A percentile compares a stretch with the other conserved stretches of the same genome.
phyloP scores from a whole-genome alignment of 2,329 filamentous ascomycete species.

The Neofusicoccum umdonicola region DNA sequence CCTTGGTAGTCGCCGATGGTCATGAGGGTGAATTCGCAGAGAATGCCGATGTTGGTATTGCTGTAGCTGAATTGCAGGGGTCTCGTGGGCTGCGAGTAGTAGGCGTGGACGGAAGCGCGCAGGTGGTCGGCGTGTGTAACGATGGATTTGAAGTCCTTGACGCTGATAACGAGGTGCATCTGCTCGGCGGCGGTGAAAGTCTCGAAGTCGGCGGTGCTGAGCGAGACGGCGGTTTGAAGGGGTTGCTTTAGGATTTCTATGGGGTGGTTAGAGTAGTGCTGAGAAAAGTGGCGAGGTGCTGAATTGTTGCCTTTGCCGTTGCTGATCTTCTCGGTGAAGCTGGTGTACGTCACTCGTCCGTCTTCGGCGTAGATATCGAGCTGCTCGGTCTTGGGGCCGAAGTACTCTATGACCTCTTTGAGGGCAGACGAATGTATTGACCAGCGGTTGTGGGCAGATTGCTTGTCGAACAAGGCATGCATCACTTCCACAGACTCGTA shows the following conservation, averaged over 20 bases:
- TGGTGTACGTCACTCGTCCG: slow-evolving; percentile 70
- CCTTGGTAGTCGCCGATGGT: slow-evolving; percentile 63
- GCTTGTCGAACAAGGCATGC: slow-evolving; percentile 71
- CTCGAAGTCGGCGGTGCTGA: slow-evolving; percentile 75
- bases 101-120: slow-evolving; percentile 63
- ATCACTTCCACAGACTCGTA: slow-evolving; percentile 73
- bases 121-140: slow-evolving; percentile 71
- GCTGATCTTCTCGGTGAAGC: slow-evolving; percentile 75
- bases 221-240: slow-evolving; percentile 73
- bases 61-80: slow-evolving; percentile 73
- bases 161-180: slow-evolving; percentile 75
- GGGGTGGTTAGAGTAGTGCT: slow-evolving; percentile 17
- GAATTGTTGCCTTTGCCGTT: slow-evolving; percentile 57
- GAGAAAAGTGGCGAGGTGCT: neutral
- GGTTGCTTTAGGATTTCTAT: slow-evolving; percentile 75
- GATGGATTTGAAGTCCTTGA: slow-evolving; percentile 80
- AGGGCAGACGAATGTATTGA: slow-evolving; percentile 68
- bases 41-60: slow-evolving; percentile 57
- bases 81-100: slow-evolving; percentile 68
- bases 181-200: slow-evolving; percentile 71
- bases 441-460: slow-evolving; percentile 68
- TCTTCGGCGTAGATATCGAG: slow-evolving; percentile 74
- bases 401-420: slow-evolving; percentile 75
- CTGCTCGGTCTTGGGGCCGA: slow-evolving; percentile 76
- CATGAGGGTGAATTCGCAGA: slow-evolving; percentile 79